Evolutionary conservation across 352 stramenopile species (phyloP), one percentile per base, ranked within the genome.

Genomic region (Globisporangium cylindrosporum): DNA sequence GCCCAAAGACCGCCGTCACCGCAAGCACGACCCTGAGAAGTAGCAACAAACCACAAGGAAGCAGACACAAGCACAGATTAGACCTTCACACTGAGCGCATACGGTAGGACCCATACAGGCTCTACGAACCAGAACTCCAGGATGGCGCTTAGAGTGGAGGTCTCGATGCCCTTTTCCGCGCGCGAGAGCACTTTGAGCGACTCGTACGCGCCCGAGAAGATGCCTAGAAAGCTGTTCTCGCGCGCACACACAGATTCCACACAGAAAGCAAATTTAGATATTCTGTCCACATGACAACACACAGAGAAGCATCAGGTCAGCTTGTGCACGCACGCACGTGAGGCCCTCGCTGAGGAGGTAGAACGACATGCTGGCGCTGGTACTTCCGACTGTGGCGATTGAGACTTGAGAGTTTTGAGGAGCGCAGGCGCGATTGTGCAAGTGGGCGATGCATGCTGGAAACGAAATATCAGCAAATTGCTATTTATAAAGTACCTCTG

Each of bases 281-380:
- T 43, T 43, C 36, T 43, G 36, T 43, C 18, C 36, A 14, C 10
- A 43, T 43, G 36, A 43, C 36, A 43, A 0, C 36, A 43, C 36
- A 43, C 36, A 15, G 48, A 54, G 14, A 24, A 46, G 18, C 43
- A 68, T 22, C 54, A 57, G 22, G 22, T 3, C n/a, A 54, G n/a
- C 20, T 36, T 48, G 20, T 7, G 27, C 5, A 34, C 20, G 5
- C 6, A 24, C 79, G 63, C 71, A 92, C 84, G 79, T 84, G 67
- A 92, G 77, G 10, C 81, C 75, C 75, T 90, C 79, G 66, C 81
- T 92, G 29, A 92, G 66, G 24, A 92, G 73, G 67, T 90, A 92
- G 69, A 92, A 87, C 62, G 75, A 80, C 84, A 92, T 91, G 59
- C 12, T 36, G 61, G 6, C 29, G 14, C 10, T 43, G 10, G 36